Base-by-base conservation (phyloP, 2,329 filamentous ascomycete species). In the Meredithiella fracta region DNA sequence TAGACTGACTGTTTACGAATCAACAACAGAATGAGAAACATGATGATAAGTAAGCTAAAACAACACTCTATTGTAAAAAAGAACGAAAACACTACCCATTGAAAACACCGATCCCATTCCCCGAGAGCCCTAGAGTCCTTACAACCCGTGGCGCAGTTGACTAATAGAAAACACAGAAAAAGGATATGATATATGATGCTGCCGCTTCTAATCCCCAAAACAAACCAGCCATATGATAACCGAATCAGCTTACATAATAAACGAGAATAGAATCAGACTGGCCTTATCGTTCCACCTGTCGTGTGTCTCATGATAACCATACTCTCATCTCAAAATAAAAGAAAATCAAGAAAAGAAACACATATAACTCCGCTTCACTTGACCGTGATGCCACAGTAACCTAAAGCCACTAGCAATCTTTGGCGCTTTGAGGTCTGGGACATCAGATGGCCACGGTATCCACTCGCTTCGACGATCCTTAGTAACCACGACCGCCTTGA, bases 401-500 rank as follows among this genome's bases (percentile, higher is more conserved):
- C 29, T 5, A 34, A 5, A 34, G 11, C 11, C 29, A 5, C 11
- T 34, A 34, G 29, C 29, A 11, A 34, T 11, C 11, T 11, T 34
- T 34, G 29, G 11, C 29, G 5, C 5, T 11, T 11, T 11, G 11
- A 11, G 29, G 5, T 34, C 29, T 5, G 5, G 29, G 29, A 5
- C 29, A 34, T 11, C 29, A 34, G 5, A 34, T 34, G n/a, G n/a
- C n/a, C 29, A 34, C 11, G 29, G 11, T 11, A 5, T 34, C 15
- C 11, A 2, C 15, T 8, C 17, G 40, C n/a, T 22, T 22, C 8
- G 9, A 34, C 11, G n/a, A n/a, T n/a, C n/a, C 20, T 31, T 70
- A 74, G 62, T 74, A 75, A 59, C 72, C 70, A 53, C 70, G 60
- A 37, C 64, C 61, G 53, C 66, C 67, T 37, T 67, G 63, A 17